Evolutionary conservation across 75 land plant genomes (phyloP), one percentile per base, ranked within the genome.

Genomic region (Cunninghamia lanceolata): DNA sequence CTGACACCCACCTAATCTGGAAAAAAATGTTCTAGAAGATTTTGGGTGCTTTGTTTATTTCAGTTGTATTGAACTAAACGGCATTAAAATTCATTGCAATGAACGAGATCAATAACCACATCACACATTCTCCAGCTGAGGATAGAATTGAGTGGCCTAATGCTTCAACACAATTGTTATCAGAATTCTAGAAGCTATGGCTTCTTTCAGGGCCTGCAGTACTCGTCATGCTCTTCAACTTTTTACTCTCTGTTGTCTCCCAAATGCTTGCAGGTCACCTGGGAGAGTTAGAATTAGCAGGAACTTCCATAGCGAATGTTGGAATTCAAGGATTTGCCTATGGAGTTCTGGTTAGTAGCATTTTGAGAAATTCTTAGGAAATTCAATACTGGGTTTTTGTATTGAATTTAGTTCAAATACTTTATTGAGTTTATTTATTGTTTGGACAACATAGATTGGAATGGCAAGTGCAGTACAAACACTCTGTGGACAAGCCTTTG

Each of bases 401-500:
- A 46, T 46, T 46, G 1, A 9, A 46, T 46, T 9, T 46, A 9
- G 50, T 46, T 46, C 50, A 46, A 9, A 46, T 46, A 46, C 9
- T 46, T 46, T 9, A 46, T 46, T 3, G 46, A 46, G 0, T 9
- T 46, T 9, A 9, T 46, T 46, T 9, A 46, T 46, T 46, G 50
- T 46, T 46, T 46, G 50, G 50, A 46, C 50, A 46, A 25, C 30
- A 30, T 68, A 93, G 95, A 54, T 94, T 83, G 95, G 95, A 9
- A 91, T 94, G 93, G 93, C 92, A 15, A 87, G 93, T 56, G 94
- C 92, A 17, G 89, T 95, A 52, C 92, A 95, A 75, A 95, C 97
- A 14, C 88, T 95, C 0, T 91, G 97, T 34, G 95, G 94, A 28
- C 94, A 95, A 89, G 97, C 97, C 0, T 94, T 87, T 82, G 97